phyloP scores from a whole-genome alignment of 441 rosid genomes.

The Gossypium aridum region DNA sequence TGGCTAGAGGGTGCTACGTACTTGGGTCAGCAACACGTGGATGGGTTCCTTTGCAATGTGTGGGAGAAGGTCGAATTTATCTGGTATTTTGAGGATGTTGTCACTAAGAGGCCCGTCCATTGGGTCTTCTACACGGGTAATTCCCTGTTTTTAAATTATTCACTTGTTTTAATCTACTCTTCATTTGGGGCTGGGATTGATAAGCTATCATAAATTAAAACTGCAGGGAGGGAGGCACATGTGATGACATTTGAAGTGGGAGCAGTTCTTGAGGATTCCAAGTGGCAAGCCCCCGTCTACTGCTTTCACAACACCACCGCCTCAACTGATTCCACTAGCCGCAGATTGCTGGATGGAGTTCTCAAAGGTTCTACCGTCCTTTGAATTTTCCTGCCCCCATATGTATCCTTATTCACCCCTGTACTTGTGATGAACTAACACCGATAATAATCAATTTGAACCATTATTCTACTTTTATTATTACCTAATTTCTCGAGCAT shows the following conservation, averaged over 20 bases:
- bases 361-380: conserved; percentile 7
- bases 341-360: background rate
- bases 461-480: background rate
- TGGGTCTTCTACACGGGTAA: conserved; percentile 82
- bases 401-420: background rate
- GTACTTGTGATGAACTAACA: background rate
- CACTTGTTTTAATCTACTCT: background rate
- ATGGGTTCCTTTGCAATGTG: conserved; percentile 68
- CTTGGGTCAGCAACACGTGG: conserved; percentile 50
- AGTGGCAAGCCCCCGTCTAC: conserved; percentile 78
- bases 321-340: background rate
- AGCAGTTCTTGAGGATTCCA: conserved; percentile 56
- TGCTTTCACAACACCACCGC: conserved; percentile 38
- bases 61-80: conserved; percentile 84
- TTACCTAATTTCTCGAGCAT: background rate
- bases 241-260: conserved; percentile 83
- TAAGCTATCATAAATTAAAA: background rate
- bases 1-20: conserved; percentile 78
- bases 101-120: conserved; percentile 63
- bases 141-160: background rate
- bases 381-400: background rate
- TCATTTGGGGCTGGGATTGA: background rate
- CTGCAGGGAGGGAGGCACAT: conserved; percentile 70
- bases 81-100: conserved; percentile 68
- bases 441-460: background rate